These are phyloP conservation scores for Epichloe sp. DNA, from an alignment of 2,329 filamentous ascomycete species.

Conservation along the genomic window DNA sequence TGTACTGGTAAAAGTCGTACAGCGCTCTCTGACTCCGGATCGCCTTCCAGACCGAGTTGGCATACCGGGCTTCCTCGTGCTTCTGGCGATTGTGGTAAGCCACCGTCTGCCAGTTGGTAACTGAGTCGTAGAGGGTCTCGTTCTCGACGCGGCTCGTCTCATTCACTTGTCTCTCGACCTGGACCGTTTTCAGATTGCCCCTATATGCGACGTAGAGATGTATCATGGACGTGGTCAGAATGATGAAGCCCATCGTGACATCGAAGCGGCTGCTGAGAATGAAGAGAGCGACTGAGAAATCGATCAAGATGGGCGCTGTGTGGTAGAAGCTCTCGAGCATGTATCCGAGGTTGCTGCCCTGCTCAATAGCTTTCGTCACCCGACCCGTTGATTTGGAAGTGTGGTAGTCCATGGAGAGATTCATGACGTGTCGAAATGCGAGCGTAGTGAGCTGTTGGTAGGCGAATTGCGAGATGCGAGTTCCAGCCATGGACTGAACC, in stretches of 20 bases:
- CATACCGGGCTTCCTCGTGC: constrained; percentile 13
- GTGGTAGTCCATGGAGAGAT: constrained; percentile 55
- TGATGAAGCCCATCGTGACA: constrained; percentile 10
- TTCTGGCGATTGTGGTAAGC: constrained; percentile 19
- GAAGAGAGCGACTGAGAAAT: constrained; percentile 34
- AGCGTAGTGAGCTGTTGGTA: constrained; percentile 39
- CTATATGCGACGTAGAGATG: constrained; percentile 9
- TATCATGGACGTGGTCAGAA: constrained; percentile 9
- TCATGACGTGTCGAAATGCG: constrained; percentile 53
- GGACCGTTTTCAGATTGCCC: constrained; percentile 6
- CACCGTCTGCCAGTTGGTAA: constrained; percentile 39
- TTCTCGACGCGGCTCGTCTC: constrained; percentile 8
- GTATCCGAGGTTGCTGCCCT: constrained; percentile 43
- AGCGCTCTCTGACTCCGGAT: constrained; percentile 5
- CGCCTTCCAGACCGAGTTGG: constrained; percentile 4
- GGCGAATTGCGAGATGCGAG: constrained; percentile 14
- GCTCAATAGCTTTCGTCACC: constrained; percentile 46
- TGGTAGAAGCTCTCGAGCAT: constrained; percentile 38
- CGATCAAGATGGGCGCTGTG: constrained; percentile 8
- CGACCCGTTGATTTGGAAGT: constrained; percentile 48
- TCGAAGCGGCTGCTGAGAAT: constrained; percentile 46
- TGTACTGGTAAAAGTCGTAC: constrained; percentile 5
- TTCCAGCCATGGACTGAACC: constrained; percentile 9
- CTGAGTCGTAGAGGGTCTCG: constrained; percentile 11
- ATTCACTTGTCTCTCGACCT: constrained; percentile 6